phyloP scores from a whole-genome alignment of 2,329 filamentous ascomycete species.

The Trichothecium roseum region DNA sequence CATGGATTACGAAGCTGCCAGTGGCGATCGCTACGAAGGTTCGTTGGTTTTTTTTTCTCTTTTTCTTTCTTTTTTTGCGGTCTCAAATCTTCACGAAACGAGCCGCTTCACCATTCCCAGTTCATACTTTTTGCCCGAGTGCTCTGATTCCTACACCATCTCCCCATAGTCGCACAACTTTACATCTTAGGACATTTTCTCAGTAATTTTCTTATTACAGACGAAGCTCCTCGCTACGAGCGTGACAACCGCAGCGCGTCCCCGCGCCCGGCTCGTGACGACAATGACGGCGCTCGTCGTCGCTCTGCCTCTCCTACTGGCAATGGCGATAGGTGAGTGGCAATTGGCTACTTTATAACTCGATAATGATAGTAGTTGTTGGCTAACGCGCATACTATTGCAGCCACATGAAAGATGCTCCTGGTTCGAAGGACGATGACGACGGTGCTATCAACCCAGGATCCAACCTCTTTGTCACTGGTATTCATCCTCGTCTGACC shows the following conservation, averaged over 20 bases:
- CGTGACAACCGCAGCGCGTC: conserved; percentile 57
- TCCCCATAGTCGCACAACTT: too few relatives aligned
- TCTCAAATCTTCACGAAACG: too few relatives aligned
- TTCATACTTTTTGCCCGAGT: too few relatives aligned
- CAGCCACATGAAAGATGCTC: conserved; percentile 42
- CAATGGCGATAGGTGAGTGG: conserved; percentile 28
- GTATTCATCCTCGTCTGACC: conserved; percentile 84
- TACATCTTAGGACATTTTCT: too few relatives aligned
- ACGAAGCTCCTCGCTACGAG: conserved; percentile 56
- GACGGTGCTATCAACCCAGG: conserved; percentile 82
- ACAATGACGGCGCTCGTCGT: conserved; percentile 47
- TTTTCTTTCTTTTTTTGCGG: too few relatives aligned
- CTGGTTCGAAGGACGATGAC: conserved; percentile 48
- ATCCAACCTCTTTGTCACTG: conserved; percentile 97
- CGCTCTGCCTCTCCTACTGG: conserved; percentile 52
- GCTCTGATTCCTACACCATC: too few relatives aligned
- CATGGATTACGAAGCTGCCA: conserved; percentile 62
- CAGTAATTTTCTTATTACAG: conserved; percentile 28
- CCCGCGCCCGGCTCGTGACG: conserved; percentile 49
- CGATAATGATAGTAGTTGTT: background rate
- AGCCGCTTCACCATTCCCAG: too few relatives aligned
- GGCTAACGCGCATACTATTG: conserved; percentile 1
- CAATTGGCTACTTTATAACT: background rate
- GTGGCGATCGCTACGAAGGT: conserved; percentile 59
- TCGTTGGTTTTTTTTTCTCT: conserved; percentile 13